phyloP scores from a whole-genome alignment of 345 rosid genomes.

The Euphorbia peplus region DNA sequence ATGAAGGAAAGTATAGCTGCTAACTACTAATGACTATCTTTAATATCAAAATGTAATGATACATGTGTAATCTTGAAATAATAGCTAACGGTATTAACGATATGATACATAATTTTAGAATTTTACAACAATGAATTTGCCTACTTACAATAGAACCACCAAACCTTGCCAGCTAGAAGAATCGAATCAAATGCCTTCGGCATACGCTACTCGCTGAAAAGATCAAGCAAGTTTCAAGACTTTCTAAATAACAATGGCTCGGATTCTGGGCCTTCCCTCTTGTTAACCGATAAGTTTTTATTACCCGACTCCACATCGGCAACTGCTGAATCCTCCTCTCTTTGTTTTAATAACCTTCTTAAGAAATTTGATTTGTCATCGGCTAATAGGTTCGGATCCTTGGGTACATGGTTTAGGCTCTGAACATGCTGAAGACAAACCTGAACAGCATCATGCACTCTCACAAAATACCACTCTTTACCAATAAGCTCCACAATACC shows the following conservation, averaged over 20 bases:
- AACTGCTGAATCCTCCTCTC: constrained; percentile 41
- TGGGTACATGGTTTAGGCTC: constrained; percentile 37
- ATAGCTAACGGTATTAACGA: neutral
- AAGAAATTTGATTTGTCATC: constrained; percentile 43
- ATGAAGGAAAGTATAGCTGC: too few species aligned
- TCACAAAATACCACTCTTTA: constrained; percentile 89
- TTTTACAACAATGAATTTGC: neutral
- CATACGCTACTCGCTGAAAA: neutral
- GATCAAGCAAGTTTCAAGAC: constrained; percentile 13
- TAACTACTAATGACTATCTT: too few species aligned
- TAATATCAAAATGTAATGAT: too few species aligned
- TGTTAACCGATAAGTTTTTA: constrained; percentile 15
- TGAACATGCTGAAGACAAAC: constrained; percentile 85
- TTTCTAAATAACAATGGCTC: constrained; percentile 55
- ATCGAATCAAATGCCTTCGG: constrained; percentile 1
- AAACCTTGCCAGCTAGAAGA: neutral
- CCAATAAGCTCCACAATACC: constrained; percentile 77
- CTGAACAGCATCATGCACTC: constrained; percentile 95
- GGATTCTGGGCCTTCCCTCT: constrained; percentile 34
- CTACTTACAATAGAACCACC: neutral
- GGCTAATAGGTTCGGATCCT: constrained; percentile 20
- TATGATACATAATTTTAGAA: too few species aligned
- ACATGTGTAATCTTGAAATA: too few species aligned
- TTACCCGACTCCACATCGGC: constrained; percentile 52
- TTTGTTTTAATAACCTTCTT: constrained; percentile 41